Evolutionary conservation across 2,329 filamentous ascomycete species (phyloP), one percentile per base, ranked within the genome.

Genomic region (Calycina herbarum): DNA sequence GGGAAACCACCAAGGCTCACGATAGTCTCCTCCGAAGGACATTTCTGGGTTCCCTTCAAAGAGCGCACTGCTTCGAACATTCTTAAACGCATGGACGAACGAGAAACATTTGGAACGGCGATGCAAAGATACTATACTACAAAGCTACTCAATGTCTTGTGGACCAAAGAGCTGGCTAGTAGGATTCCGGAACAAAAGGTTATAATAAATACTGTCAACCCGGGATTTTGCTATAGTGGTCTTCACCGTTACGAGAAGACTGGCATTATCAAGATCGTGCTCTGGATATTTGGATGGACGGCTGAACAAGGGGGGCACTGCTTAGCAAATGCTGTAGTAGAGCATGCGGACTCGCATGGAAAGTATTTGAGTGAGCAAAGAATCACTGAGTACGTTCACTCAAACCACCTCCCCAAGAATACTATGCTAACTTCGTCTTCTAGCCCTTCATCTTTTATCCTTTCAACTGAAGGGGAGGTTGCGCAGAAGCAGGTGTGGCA

Each of bases 11-110:
- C 17, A 15, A 4, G 57, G 4, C 27, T 59, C 1, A 59, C 57
- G n/a, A 33, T 40, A 17, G 57, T n/a, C 11, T 24, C 42, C 3
- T 56, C 48, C 6, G 64, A 62, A 54, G 64, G 59, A 8, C 59
- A 65, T 54, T 62, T 59, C 38, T 65, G 59, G 64, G 62, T 59
- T 1, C 31, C 35, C 0, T 62, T 65, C 59, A 38, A 62, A 7
- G 64, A 65, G 51, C 31, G 59, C 20, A 57, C 38, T 2, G 54
- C 59, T 15, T 6, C 64, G n/a, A 56, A 51, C 33, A 59, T 62
- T 10, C 33, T 65, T 10, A 40, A 38, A 24, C 54, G 54, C 5
- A 65, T 65, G 64, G 64, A 62, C 24, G 59, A 57, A 15, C 10
- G 2, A 17, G 38, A 27, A 15, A 61, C 20, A 0, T 61, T 61